A percentile compares a stretch with the other conserved stretches of the same genome.
These are phyloP conservation scores for Saitoella complicata DNA, from an alignment of 805 yeast species.

Conservation along the genomic window DNA sequence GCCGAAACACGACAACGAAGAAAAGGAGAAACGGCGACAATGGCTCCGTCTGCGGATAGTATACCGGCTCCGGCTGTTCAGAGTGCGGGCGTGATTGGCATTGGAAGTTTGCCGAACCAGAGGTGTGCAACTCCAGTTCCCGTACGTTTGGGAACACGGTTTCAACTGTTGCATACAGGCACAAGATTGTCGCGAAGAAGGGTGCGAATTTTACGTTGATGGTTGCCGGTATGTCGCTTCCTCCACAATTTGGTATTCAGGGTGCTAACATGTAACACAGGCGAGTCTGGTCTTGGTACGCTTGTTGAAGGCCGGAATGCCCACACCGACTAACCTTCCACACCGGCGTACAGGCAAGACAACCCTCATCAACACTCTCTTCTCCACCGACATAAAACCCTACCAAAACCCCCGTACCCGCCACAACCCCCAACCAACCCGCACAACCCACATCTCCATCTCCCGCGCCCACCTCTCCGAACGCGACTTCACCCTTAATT, in stretches of 20 bases:
- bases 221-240: conserved; percentile 43
- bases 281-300: conserved; percentile 62
- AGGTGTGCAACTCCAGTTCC: too few species aligned
- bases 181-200: conserved; percentile 24
- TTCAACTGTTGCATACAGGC: conserved; percentile 12
- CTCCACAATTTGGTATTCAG: not conserved
- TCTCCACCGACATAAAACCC: conserved; percentile 33
- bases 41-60: too few species aligned
- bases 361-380: conserved; percentile 65
- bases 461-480: conserved; percentile 41
- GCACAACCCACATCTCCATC: conserved; percentile 25
- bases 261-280: not conserved
- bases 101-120: too few species aligned
- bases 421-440: conserved; percentile 24
- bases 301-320: not conserved
- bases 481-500: conserved; percentile 38
- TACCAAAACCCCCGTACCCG: conserved; percentile 26
- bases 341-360: conserved; percentile 35
- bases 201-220: conserved; percentile 69
- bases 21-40: too few species aligned
- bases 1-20: too few species aligned
- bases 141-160: too few species aligned
- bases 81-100: too few species aligned
- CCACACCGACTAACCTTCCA: not conserved
- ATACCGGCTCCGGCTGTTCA: too few species aligned